Base-by-base conservation (phyloP, 139 green algal species). In the Nannochloris sp. region DNA sequence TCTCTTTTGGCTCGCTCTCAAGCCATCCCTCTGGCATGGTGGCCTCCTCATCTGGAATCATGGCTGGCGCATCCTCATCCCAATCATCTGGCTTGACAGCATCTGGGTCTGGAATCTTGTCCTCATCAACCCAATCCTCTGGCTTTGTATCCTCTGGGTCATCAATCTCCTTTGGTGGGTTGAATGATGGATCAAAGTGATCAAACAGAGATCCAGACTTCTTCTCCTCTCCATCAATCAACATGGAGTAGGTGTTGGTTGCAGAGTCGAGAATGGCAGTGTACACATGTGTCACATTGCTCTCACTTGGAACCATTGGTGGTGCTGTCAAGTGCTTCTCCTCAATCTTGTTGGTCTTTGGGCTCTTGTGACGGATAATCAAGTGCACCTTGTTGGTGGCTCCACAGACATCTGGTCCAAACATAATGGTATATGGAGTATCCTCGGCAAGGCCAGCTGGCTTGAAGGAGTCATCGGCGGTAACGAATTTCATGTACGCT, bases 381-480 rank as follows among this genome's bases (percentile, higher is more conserved):
- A 97, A 68, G 75, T 97, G 91, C 2, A 97, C 78, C 75, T 85
- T 86, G 80, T 86, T 81, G 15, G 80, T 87, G 44, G 57, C 76
- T 48, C 93, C 93, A 75, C 93, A 99, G 76, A 96, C 97, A 76
- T 99, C 93, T 5, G 93, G 91, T 24, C 93, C 93, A 73, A 99
- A 99, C 93, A 99, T 99, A 72, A 99, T 78, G 15, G 81, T 87
- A 85, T 98, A 99, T 9, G 89, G 85, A 3, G 92, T 95, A 16
- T 91, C 74, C 54, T 88, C 72, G 34, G 74, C 75, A 14, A 95
- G 72, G 3, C 74, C 72, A 18, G 69, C 57, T 14, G 77, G 69
- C 5, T 69, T 79, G 67, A 90, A 89, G 29, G 55, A 73, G 3
- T 60, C 68, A 10, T 76, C 65, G 12, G 76, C 68, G 11, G 68